Evolutionary conservation across 345 rosid genomes (phyloP), one percentile per base, ranked within the genome.

Genomic region (Linum usitatissimum): DNA sequence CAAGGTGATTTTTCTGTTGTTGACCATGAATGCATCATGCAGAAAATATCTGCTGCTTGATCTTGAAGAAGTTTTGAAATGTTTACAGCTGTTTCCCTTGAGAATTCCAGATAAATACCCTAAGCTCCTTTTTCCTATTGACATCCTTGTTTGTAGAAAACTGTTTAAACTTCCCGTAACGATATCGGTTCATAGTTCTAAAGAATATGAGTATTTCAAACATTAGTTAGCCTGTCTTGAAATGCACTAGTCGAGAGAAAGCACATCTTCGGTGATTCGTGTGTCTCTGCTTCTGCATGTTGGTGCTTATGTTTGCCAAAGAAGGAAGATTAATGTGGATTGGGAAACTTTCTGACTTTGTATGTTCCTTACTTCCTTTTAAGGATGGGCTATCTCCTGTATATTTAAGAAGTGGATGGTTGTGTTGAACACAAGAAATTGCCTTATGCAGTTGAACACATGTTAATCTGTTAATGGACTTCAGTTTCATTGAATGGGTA

Each of bases 1-100:
- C 97, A 67, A 94, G 99, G 97, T 88, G 69, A 71, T 68, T 69
- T 38, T 59, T 38, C 54, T 63, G 59, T 40, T 23, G 76, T 63
- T 66, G 65, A 60, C 18, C 68, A 59, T 38, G 18, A 63, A 55
- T 34, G 18, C 42, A 15, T 63, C 18, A n/a, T 6, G 45, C 9
- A 13, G 38, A 6, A 23, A 21, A 9, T 60, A 13, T 60, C 38
- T 38, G 39, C 4, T 36, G 9, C 17, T 60, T 31, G 28, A 55
- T 23, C 28, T 23, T 23, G 28, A 20, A 17, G 23, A 23, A 23
- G 28, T 23, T 23, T 23, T 42, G 64, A 23, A 23, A 23, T 4
- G 20, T 6, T 30, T 6, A n/a, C 51, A 36, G 23, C 54, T 14
- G 20, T 54, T 60, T 34, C 18, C 20, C 21, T 40, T 18, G 40